Conservation (phyloP, 148 eudicot species). For the Diospyros lotus region DNA sequence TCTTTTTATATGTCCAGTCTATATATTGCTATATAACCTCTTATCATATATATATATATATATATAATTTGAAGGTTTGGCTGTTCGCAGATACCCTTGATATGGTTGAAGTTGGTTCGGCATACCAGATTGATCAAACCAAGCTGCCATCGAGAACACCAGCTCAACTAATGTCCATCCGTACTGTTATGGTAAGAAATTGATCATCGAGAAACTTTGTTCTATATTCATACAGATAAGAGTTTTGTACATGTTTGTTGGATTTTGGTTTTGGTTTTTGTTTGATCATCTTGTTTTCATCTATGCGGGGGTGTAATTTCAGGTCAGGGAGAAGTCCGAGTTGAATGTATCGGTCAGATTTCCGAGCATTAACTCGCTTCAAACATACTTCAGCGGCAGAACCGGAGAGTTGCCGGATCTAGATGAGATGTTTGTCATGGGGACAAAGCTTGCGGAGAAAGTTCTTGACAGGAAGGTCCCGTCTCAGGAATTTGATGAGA, state of each 20-base stretch:
- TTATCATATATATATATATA: not conserved
- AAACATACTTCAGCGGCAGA: conserved; percentile 35
- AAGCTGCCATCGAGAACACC: conserved; percentile 44
- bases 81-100: conserved; percentile 8
- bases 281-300: conserved; percentile 4
- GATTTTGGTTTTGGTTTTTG: not conserved
- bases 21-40: not conserved
- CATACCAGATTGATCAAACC: conserved; percentile 55
- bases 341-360: conserved; percentile 49
- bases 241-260: not conserved
- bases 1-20: not conserved
- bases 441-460: conserved; percentile 35
- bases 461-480: conserved; percentile 49
- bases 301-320: not conserved
- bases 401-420: conserved; percentile 46
- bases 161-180: conserved; percentile 42
- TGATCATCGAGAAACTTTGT: not conserved
- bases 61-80: not conserved
- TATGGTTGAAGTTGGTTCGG: conserved; percentile 43
- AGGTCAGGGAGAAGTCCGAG: conserved; percentile 62
- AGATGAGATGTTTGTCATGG: conserved; percentile 60
- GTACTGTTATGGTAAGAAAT: conserved; percentile 58
- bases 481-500: conserved; percentile 42
- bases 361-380: conserved; percentile 59
- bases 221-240: not conserved